Conservation (phyloP, 371 early-diverging fungal genomes). For the Sporodiniella umbellata region DNA sequence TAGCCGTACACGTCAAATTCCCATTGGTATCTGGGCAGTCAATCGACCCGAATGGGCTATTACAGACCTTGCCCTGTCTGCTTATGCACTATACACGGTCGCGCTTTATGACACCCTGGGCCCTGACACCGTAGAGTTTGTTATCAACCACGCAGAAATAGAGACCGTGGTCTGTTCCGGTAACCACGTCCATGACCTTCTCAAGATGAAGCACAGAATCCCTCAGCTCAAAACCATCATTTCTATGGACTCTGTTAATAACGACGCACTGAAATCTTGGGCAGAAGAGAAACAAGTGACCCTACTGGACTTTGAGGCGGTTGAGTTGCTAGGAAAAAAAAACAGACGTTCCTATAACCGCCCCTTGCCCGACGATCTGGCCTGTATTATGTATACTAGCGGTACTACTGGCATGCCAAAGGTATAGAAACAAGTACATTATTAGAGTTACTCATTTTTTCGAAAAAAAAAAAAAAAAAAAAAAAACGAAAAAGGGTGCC, state of each 20-base stretch:
- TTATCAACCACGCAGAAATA: constrained; percentile 68
- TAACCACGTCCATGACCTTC: constrained; percentile 53
- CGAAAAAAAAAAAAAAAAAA: background rate
- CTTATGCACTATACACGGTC: constrained; percentile 62
- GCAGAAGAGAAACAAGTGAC: constrained; percentile 46
- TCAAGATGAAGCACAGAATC: constrained; percentile 46
- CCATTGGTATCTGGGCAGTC: constrained; percentile 65
- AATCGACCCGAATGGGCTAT: constrained; percentile 94
- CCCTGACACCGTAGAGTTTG: constrained; percentile 60
- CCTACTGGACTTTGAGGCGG: constrained; percentile 54
- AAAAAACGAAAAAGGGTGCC: constrained; percentile 49
- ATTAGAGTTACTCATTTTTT: background rate
- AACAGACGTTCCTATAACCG: constrained; percentile 32
- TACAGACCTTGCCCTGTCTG: constrained; percentile 57
- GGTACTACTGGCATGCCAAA: constrained; percentile 86
- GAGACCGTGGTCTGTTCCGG: constrained; percentile 66
- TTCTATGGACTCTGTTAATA: constrained; percentile 66
- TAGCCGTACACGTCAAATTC: constrained; percentile 22
- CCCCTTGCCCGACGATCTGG: constrained; percentile 59
- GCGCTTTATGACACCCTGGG: constrained; percentile 96
- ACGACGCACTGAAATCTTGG: constrained; percentile 45
- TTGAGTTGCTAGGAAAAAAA: constrained; percentile 57
- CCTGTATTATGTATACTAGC: constrained; percentile 95
- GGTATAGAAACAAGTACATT: constrained; percentile 15
- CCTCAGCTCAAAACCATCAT: constrained; percentile 66